A percentile compares a stretch with the other conserved stretches of the same genome.
phyloP scores from a whole-genome alignment of 2,329 filamentous ascomycete genomes.

The Nothophaeocryptopus gaeumannii region DNA sequence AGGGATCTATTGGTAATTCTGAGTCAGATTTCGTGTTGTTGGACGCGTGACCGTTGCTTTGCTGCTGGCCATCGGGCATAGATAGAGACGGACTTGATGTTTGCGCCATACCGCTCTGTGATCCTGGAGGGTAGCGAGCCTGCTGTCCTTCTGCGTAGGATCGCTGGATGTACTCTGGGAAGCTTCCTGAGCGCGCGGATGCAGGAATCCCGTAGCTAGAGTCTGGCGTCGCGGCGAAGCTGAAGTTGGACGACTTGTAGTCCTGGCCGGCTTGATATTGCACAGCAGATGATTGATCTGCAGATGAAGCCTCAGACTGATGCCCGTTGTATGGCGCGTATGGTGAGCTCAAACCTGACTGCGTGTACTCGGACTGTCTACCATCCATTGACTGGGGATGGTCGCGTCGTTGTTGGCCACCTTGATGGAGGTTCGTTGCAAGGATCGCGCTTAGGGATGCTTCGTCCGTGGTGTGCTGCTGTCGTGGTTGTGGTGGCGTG shows the following conservation, averaged over 20 bases:
- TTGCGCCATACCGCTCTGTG: conserved; percentile 89
- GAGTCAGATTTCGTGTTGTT: conserved; percentile 83
- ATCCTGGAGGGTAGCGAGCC: conserved; percentile 74
- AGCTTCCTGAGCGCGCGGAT: conserved; percentile 75
- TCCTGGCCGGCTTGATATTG: conserved; percentile 83
- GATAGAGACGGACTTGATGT: conserved; percentile 96
- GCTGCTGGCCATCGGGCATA: conserved; percentile 71
- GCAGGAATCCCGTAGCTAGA: conserved; percentile 81
- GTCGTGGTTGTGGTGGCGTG: conserved; percentile 21
- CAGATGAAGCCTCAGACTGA: conserved; percentile 78
- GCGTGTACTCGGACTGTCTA: conserved; percentile 51
- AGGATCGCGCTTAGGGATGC: conserved; percentile 41
- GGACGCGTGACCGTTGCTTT: conserved; percentile 59
- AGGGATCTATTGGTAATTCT: conserved; percentile 98
- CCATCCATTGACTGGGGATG: conserved; percentile 53
- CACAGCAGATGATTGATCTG: conserved; percentile 92
- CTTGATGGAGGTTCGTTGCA: conserved; percentile 36
- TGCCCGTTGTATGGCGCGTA: conserved; percentile 53
- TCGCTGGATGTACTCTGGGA: conserved; percentile 83
- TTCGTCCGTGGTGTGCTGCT: conserved; percentile 33
- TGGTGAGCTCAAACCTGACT: conserved; percentile 56
- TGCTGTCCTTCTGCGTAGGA: conserved; percentile 68
- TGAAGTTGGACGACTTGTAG: conserved; percentile 69
- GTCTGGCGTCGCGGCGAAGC: conserved; percentile 71
- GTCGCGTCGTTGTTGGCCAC: conserved; percentile 29